Conservation (phyloP, 2,329 filamentous ascomycete species). For the Aspergillus novofumigatus region DNA sequence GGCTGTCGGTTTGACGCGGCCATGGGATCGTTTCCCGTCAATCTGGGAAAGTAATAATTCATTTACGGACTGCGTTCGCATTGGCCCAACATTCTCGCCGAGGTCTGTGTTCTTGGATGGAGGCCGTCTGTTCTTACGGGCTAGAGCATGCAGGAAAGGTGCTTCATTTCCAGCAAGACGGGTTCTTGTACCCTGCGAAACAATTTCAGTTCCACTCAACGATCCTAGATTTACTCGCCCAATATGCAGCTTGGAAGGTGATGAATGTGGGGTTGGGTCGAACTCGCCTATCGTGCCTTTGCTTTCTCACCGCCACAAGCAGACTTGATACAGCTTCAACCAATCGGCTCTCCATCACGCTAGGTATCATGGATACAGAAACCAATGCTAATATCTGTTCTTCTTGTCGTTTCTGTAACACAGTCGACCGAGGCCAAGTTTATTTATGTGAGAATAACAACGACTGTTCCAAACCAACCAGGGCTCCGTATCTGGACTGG, state of each 20-base stretch:
- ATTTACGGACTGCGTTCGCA: background rate
- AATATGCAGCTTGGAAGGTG: constrained; percentile 13
- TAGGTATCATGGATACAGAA: constrained; percentile 5
- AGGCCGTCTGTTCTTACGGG: background rate
- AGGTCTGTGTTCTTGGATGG: background rate
- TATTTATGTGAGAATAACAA: constrained; percentile 1
- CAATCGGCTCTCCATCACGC: constrained; percentile 8
- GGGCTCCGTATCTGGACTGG: background rate
- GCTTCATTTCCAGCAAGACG: background rate
- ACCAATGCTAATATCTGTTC: background rate
- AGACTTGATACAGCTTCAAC: constrained; percentile 2
- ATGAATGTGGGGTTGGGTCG: constrained; percentile 20
- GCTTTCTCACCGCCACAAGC: constrained; percentile 21
- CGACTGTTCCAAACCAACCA: background rate
- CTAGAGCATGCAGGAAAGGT: background rate
- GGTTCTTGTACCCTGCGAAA: background rate
- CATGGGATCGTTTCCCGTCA: background rate
- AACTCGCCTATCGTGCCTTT: constrained; percentile 20
- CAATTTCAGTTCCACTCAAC: constrained; percentile 7
- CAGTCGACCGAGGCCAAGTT: constrained; percentile 9
- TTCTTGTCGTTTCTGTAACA: constrained; percentile 11
- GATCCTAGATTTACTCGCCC: constrained; percentile 1
- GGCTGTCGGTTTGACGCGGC: background rate
- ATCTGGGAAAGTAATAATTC: background rate
- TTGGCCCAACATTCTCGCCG: background rate